A percentile compares a stretch with the other conserved stretches of the same genome.
phyloP scores from a whole-genome alignment of 2,329 filamentous ascomycete species.

The Microdochium paspali region DNA sequence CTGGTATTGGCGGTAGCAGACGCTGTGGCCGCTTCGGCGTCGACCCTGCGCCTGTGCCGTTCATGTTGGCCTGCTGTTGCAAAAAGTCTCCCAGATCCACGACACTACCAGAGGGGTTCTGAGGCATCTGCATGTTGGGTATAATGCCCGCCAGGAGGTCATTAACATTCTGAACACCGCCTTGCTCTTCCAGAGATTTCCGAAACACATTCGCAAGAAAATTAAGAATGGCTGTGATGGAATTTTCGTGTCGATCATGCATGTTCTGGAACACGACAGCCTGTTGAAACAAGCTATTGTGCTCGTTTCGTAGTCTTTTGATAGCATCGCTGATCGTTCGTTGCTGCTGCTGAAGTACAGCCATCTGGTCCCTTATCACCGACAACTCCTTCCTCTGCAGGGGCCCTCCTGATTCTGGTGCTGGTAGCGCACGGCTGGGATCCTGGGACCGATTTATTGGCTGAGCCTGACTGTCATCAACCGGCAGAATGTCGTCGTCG shows the following conservation, averaged over 20 bases:
- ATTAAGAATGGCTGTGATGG: constrained; percentile 96
- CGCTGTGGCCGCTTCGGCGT: constrained; percentile 43
- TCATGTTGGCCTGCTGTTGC: constrained; percentile 28
- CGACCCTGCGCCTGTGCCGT: constrained; percentile 25
- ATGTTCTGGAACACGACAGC: constrained; percentile 82
- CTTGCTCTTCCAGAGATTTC: constrained; percentile 80
- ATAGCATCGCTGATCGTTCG: constrained; percentile 78
- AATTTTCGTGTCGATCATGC: constrained; percentile 95
- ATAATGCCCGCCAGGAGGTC: constrained; percentile 77
- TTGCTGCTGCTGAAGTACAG: constrained; percentile 78
- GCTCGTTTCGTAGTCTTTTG: constrained; percentile 69
- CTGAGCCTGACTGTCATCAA: constrained; percentile 35
- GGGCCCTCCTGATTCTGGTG: constrained; percentile 32
- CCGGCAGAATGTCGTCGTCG: constrained; percentile 48
- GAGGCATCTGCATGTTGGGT: constrained; percentile 40
- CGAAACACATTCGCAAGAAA: constrained; percentile 97
- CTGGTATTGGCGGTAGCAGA: constrained; percentile 44
- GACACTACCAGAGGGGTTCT: constrained; percentile 40
- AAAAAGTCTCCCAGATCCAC: constrained; percentile 53
- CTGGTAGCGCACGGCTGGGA: constrained; percentile 26
- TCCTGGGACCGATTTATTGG: constrained; percentile 15
- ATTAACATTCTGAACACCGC: constrained; percentile 64
- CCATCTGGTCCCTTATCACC: constrained; percentile 69
- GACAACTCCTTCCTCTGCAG: constrained; percentile 65
- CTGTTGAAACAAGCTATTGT: constrained; percentile 80